Conservation (phyloP, 192 early-diverging fungal genomes). For the Irineochytrium annulatum region DNA sequence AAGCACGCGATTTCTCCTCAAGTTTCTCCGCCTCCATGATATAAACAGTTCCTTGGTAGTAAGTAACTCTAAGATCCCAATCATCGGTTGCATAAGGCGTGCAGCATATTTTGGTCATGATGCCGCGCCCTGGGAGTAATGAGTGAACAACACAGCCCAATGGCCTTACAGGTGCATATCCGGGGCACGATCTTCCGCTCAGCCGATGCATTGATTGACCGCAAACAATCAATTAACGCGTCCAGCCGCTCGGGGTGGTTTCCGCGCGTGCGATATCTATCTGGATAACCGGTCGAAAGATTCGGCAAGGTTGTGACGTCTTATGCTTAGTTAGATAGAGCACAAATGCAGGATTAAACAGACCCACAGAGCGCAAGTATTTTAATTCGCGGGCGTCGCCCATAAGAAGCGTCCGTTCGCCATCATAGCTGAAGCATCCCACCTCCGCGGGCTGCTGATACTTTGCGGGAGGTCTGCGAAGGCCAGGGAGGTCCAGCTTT, state of each 20-base stretch:
- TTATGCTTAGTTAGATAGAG: slow-evolving; percentile 14
- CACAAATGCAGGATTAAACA: slow-evolving; percentile 2
- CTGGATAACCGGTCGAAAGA: slow-evolving; percentile 62
- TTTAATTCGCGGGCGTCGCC: slow-evolving; percentile 21
- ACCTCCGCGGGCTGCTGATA: slow-evolving; percentile 41
- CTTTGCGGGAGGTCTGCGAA: slow-evolving; percentile 11
- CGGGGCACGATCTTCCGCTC: slow-evolving; percentile 4
- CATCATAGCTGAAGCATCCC: slow-evolving; percentile 35
- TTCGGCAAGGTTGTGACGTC: slow-evolving; percentile 9
- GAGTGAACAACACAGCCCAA: neutral
- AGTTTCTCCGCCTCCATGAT: slow-evolving; percentile 64
- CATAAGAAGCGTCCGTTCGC: slow-evolving; percentile 14
- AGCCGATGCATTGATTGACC: neutral
- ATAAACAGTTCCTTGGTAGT: slow-evolving; percentile 66
- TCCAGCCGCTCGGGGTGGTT: slow-evolving; percentile 72
- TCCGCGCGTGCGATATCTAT: slow-evolving; percentile 65
- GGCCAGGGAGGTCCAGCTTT: too few species aligned
- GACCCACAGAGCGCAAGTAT: slow-evolving; percentile 3
- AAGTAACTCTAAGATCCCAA: slow-evolving; percentile 79
- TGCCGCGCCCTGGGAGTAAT: slow-evolving; percentile 75
- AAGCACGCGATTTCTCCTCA: slow-evolving; percentile 26
- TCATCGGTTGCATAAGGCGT: slow-evolving; percentile 78
- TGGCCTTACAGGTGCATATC: slow-evolving; percentile 33
- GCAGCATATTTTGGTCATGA: slow-evolving; percentile 80
- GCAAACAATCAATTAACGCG: slow-evolving; percentile 59